Evolutionary conservation across 2,329 filamentous ascomycete genomes (phyloP).

Genomic region (Periconia digitata): DNA sequence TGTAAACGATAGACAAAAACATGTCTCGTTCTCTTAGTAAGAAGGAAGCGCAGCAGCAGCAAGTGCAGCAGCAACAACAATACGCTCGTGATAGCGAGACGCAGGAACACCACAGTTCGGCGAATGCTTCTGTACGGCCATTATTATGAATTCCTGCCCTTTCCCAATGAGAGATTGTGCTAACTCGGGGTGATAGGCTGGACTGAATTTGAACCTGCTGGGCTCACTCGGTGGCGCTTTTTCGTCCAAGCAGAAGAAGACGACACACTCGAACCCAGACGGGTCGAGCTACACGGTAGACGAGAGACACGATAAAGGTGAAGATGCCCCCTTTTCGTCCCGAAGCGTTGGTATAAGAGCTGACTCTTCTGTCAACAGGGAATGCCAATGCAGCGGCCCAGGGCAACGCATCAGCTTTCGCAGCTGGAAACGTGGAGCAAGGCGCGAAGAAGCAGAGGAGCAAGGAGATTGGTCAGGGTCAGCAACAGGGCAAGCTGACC

Average conservation of each 20-base stretch:
- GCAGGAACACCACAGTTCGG: slow-evolving; percentile 33
- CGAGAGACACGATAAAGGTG: slow-evolving; percentile 29
- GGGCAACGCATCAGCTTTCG: slow-evolving; percentile 26
- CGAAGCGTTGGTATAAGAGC: background rate
- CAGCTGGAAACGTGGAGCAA: slow-evolving; percentile 20
- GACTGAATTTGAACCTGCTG: slow-evolving; percentile 41
- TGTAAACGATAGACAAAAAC: background rate
- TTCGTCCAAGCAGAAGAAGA: slow-evolving; percentile 31
- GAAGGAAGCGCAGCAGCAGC: slow-evolving; percentile 22
- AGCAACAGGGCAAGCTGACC: slow-evolving; percentile 11
- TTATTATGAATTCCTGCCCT: background rate
- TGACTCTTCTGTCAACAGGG: slow-evolving; percentile 8
- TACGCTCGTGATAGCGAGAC: slow-evolving; percentile 25
- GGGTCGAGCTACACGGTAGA: slow-evolving; percentile 25
- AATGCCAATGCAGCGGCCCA: slow-evolving; percentile 20
- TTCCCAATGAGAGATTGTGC: background rate
- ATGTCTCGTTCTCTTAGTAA: slow-evolving; percentile 29
- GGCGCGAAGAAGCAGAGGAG: slow-evolving; percentile 12
- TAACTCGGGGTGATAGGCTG: slow-evolving; percentile 20
- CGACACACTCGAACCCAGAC: slow-evolving; percentile 29
- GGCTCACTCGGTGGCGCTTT: slow-evolving; percentile 38
- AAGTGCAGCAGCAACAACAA: slow-evolving; percentile 21
- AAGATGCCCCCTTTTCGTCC: background rate
- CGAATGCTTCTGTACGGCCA: slow-evolving; percentile 31
- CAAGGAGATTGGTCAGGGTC: slow-evolving; percentile 13